Conservation (phyloP, 2,329 filamentous ascomycete species). For the Colletotrichum cordylinicola region DNA sequence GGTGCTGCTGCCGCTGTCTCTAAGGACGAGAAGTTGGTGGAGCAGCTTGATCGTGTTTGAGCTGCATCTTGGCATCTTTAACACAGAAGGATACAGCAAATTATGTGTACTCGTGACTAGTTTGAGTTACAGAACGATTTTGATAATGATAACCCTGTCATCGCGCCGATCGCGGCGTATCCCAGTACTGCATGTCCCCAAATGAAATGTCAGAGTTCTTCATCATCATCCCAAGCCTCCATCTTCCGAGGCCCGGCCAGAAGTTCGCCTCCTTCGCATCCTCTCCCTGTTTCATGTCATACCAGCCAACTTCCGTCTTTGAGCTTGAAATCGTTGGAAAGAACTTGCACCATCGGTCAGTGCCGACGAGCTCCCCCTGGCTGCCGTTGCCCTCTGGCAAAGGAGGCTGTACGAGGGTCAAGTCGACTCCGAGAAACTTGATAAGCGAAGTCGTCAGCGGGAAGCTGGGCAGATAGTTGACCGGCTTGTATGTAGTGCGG, state of each 20-base stretch:
- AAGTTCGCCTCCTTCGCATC: slow-evolving; percentile 41
- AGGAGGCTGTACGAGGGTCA: slow-evolving; percentile 51
- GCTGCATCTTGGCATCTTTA: background rate
- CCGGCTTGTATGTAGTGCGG: slow-evolving; percentile 46
- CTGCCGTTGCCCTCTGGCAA: slow-evolving; percentile 44
- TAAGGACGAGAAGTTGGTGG: slow-evolving; percentile 11
- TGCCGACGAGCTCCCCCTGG: slow-evolving; percentile 49
- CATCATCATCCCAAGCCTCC: slow-evolving; percentile 47
- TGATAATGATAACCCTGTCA: background rate
- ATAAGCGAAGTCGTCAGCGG: slow-evolving; percentile 45
- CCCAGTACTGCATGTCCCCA: slow-evolving; percentile 18
- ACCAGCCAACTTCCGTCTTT: slow-evolving; percentile 45
- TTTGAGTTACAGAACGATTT: background rate
- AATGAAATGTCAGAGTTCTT: slow-evolving; percentile 36
- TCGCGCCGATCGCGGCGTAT: slow-evolving; percentile 11
- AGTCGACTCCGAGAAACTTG: slow-evolving; percentile 45
- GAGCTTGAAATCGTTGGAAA: slow-evolving; percentile 32
- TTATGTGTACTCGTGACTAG: background rate
- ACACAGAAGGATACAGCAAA: background rate
- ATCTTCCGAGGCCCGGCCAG: slow-evolving; percentile 51
- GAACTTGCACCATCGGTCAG: slow-evolving; percentile 48
- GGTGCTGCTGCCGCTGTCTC: slow-evolving; percentile 5
- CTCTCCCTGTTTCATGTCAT: slow-evolving; percentile 49
- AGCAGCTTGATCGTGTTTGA: slow-evolving; percentile 2
- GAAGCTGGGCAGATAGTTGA: slow-evolving; percentile 47